A percentile compares a stretch with the other conserved stretches of the same genome.
These are phyloP conservation scores for Dunaliella primolecta DNA, from an alignment of 139 green algal species.

Conservation along the genomic window DNA sequence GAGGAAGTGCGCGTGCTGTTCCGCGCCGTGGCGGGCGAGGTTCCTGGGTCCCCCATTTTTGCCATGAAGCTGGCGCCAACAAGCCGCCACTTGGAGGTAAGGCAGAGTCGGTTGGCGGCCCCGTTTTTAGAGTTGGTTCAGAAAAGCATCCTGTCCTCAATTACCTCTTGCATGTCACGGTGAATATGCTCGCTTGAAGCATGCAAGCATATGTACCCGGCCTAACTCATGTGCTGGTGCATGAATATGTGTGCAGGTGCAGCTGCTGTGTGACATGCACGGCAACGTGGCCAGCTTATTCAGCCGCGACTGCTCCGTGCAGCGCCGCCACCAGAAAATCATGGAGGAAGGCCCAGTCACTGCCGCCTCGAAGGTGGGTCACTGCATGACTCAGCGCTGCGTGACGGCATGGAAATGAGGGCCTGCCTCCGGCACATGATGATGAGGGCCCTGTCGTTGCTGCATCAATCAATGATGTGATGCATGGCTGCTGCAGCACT, in stretches of 20 bases:
- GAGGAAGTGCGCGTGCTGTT: slow-evolving; percentile 71
- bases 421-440: not conserved
- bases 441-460: not conserved
- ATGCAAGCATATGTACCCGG: too few species aligned
- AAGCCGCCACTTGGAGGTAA: slow-evolving; percentile 75
- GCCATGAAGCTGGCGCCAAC: slow-evolving; percentile 92
- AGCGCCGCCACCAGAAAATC: slow-evolving; percentile 98
- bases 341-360: slow-evolving; percentile 93
- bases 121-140: too few species aligned
- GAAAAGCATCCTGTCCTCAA: not conserved
- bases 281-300: slow-evolving; percentile 87
- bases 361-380: slow-evolving; percentile 44
- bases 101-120: too few species aligned
- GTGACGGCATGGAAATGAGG: not conserved
- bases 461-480: too few species aligned
- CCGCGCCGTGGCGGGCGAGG: slow-evolving; percentile 87
- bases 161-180: not conserved
- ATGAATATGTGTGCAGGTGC: slow-evolving; percentile 93
- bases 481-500: too few species aligned
- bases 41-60: slow-evolving; percentile 94
- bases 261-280: slow-evolving; percentile 89
- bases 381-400: not conserved
- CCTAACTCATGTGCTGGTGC: too few species aligned
- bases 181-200: too few species aligned
- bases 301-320: slow-evolving; percentile 90